Conservation (phyloP, 2,329 filamentous ascomycete species). For the Aureobasidium lini region DNA sequence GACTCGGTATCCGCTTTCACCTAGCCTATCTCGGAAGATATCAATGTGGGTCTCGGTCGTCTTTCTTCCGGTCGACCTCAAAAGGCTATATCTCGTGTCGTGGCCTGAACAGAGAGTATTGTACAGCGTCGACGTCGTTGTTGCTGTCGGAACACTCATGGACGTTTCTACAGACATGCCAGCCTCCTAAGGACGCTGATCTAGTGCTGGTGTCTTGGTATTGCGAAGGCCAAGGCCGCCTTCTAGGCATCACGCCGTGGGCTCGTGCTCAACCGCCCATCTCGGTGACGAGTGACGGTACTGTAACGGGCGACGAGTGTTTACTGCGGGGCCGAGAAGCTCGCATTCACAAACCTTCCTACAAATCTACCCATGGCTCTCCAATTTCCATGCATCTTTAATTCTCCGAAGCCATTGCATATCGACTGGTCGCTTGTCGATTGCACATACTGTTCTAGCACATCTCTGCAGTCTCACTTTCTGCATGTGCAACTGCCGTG, state of each 20-base stretch:
- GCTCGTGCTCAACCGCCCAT: neutral
- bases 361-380: neutral
- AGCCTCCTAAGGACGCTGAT: neutral
- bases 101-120: neutral
- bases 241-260: neutral
- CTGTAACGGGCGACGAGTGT: neutral
- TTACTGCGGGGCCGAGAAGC: neutral
- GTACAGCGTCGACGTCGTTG: neutral
- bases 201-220: neutral
- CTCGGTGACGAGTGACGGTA: too few species aligned
- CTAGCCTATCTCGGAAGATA: slow-evolving; percentile 5
- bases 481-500: slow-evolving; percentile 4
- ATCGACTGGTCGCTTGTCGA: neutral
- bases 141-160: slow-evolving; percentile 1
- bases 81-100: neutral
- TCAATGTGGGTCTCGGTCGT: slow-evolving; percentile 9
- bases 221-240: neutral
- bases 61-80: neutral
- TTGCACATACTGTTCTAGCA: neutral
- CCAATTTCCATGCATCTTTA: neutral
- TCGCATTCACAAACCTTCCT: neutral
- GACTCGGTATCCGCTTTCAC: neutral
- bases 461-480: neutral
- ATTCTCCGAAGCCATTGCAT: neutral
- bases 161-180: neutral